Evolutionary conservation across 2,329 filamentous ascomycete species (phyloP), one percentile per base, ranked within the genome.

Genomic region (Cordyceps javanica): DNA sequence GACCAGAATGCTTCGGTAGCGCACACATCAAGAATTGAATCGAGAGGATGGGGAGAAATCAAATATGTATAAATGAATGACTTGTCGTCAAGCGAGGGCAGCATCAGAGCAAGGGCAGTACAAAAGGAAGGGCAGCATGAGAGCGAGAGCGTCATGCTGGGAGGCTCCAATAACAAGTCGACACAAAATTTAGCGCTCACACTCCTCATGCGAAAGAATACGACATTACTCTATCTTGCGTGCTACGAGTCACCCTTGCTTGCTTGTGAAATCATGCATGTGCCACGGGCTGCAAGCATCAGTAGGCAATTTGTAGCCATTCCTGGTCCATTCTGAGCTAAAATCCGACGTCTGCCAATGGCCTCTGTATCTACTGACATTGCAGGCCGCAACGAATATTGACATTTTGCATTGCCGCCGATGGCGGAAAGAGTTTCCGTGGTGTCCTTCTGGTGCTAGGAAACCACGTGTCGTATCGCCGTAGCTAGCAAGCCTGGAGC

Each of bases 401-500:
- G 21, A 39, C 32, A 14, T 23, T 23, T 51, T n/a, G 46, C 32
- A 39, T 39, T 39, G 23, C 34, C 34, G 21, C 48, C 32, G 34
- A 51, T 51, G 48, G 23, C 48, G 16, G 48, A 51, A 39, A 38
- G 1, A 66, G 70, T 8, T 79, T 77, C 61, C 57, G 70, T 46
- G 62, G 66, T 8, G 73, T 80, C 23, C 74, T 79, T 57, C 70
- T 75, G 36, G 62, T 79, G 0, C 64, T 75, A 7, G 76, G 77
- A 2, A 81, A 81, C 60, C 75, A 80, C 62, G 77, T 80, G 61
- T 71, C 77, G 2, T 77, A 75, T 60, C 57, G 48, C 23, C 23
- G 28, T 34, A 45, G 28, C 30, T 39, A 53, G n/a, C n/a, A n/a
- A n/a, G 46, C 53, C 38, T 19, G 42, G 21, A 25, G 48, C 52